Evolutionary conservation across 805 yeast genomes (phyloP).

Genomic region (Ogataea paraovalis): DNA sequence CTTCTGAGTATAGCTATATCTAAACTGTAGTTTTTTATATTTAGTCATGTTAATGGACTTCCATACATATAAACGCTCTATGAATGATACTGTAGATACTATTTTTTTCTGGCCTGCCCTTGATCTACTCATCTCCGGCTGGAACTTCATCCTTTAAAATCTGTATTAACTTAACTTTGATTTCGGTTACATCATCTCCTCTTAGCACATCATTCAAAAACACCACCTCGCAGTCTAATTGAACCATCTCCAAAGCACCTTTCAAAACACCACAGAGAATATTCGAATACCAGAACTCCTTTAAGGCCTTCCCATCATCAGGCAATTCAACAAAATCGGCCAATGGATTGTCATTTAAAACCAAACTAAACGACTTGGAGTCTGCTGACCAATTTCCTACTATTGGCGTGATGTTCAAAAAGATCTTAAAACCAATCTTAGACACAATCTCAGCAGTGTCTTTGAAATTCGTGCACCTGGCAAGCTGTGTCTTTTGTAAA

Average conservation of each 20-base stretch:
- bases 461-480: conserved; percentile 71
- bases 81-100: neutral
- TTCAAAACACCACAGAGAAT: conserved; percentile 83
- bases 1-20: too few relatives aligned
- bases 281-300: conserved; percentile 90
- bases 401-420: conserved; percentile 75
- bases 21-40: too few relatives aligned
- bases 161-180: conserved; percentile 65
- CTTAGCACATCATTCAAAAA: conserved; percentile 78
- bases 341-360: conserved; percentile 79
- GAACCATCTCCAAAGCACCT: conserved; percentile 95
- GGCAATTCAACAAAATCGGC: conserved; percentile 96
- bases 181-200: conserved; percentile 80
- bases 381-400: conserved; percentile 68
- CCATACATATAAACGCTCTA: too few relatives aligned
- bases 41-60: too few relatives aligned
- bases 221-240: conserved; percentile 77
- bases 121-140: neutral
- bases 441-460: conserved; percentile 86
- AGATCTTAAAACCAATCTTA: conserved; percentile 87
- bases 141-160: conserved; percentile 61
- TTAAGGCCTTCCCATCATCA: conserved; percentile 59
- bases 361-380: conserved; percentile 66
- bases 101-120: too few relatives aligned
- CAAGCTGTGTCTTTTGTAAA: conserved; percentile 79